A percentile compares a stretch with the other conserved stretches of the same genome.
These are phyloP conservation scores for Cladochytrium replicatum DNA, from an alignment of 192 early-diverging fungal genomes.

Conservation along the genomic window DNA sequence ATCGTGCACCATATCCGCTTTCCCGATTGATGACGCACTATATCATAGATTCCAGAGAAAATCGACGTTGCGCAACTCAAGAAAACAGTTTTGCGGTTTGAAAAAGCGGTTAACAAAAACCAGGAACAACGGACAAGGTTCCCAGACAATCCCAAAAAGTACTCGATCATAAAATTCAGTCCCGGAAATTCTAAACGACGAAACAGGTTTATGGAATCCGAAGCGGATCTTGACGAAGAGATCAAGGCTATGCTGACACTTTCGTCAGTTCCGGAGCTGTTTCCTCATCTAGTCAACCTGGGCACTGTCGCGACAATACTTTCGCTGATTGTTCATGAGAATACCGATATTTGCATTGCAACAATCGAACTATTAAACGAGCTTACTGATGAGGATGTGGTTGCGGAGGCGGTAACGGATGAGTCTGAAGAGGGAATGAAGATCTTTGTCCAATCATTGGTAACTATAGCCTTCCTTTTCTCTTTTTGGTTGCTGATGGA, in stretches of 20 bases:
- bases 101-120: slow-evolving; percentile 80
- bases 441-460: slow-evolving; percentile 55
- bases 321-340: slow-evolving; percentile 79
- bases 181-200: no score
- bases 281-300: slow-evolving; percentile 61
- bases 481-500: no score
- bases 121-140: slow-evolving; percentile 75
- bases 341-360: slow-evolving; percentile 83
- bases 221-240: slow-evolving; percentile 87
- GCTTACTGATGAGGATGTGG: slow-evolving; percentile 10
- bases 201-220: slow-evolving; percentile 92
- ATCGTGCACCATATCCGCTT: not conserved
- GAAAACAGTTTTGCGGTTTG: slow-evolving; percentile 69
- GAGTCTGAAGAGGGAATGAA: slow-evolving; percentile 6
- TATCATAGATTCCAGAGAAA: slow-evolving; percentile 34
- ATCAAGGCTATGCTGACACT: slow-evolving; percentile 66
- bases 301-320: slow-evolving; percentile 55
- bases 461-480: slow-evolving; percentile 20
- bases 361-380: slow-evolving; percentile 68
- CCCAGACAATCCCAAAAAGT: slow-evolving; percentile 56
- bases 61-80: slow-evolving; percentile 63
- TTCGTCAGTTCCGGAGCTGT: slow-evolving; percentile 71
- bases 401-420: slow-evolving; percentile 5
- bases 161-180: no score
- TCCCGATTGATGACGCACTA: not conserved